Evolutionary conservation across 1,284 basidiomycete species (phyloP).

Genomic region (Ceratobasidium sp.): DNA sequence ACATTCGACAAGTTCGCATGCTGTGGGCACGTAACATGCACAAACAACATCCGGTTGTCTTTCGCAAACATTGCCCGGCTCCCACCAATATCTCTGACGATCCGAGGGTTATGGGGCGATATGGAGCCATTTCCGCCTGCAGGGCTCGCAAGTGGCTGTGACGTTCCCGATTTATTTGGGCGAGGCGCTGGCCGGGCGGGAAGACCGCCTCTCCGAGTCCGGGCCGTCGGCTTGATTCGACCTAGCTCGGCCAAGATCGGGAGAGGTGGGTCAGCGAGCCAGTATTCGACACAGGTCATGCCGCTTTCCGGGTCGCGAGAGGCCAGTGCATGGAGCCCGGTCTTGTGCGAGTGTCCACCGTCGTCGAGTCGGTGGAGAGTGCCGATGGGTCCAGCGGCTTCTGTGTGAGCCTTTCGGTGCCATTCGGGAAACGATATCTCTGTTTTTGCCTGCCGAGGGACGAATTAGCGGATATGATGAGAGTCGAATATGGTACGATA

Average conservation of each 20-base stretch:
- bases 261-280: conserved; percentile 34
- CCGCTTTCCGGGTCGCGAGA: conserved; percentile 15
- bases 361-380: conserved; percentile 38
- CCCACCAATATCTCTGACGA: conserved; percentile 15
- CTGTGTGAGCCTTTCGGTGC: conserved; percentile 42
- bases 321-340: conserved; percentile 28
- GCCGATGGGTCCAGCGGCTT: conserved; percentile 30
- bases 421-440: conserved; percentile 22
- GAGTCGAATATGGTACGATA: background rate
- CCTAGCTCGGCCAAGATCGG: conserved; percentile 38
- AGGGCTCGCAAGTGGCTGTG: background rate
- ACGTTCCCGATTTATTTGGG: background rate
- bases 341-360: conserved; percentile 27
- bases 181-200: background rate
- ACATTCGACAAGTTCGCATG: background rate
- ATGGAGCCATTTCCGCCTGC: background rate
- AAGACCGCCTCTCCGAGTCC: conserved; percentile 4
- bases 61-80: conserved; percentile 23
- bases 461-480: background rate
- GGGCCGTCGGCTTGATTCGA: background rate
- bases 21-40: conserved; percentile 40
- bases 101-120: background rate
- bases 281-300: conserved; percentile 36
- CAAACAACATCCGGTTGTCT: conserved; percentile 34
- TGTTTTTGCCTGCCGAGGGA: background rate